Conservation (phyloP, 805 yeast genomes). For the Teunomyces gatunensis region DNA sequence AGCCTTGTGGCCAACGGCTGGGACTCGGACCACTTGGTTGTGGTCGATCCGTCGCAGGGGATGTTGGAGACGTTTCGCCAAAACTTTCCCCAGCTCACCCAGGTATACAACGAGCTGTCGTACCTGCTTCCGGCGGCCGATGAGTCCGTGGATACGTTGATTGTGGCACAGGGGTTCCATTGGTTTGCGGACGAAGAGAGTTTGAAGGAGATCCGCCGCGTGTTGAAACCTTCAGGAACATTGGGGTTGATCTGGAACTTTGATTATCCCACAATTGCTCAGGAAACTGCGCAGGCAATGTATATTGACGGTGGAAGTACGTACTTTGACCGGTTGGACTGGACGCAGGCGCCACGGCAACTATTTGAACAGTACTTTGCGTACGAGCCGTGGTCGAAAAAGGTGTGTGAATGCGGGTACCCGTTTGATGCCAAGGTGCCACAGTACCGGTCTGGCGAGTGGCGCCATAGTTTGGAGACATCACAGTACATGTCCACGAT, state of each 20-base stretch:
- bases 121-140: constrained; percentile 47
- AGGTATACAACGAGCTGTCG: constrained; percentile 37
- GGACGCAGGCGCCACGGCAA: background rate
- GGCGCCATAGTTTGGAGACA: constrained; percentile 42
- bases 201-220: constrained; percentile 48
- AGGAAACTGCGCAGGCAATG: background rate
- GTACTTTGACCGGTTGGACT: constrained; percentile 4
- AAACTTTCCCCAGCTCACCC: constrained; percentile 45
- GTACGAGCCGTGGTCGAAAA: constrained; percentile 35
- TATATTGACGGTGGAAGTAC: constrained; percentile 7
- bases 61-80: constrained; percentile 48
- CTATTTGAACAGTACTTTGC: constrained; percentile 15
- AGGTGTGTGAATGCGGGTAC: constrained; percentile 33
- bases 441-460: constrained; percentile 49
- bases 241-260: constrained; percentile 62
- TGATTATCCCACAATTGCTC: constrained; percentile 28
- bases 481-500: constrained; percentile 11
- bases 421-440: constrained; percentile 47
- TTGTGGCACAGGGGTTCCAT: constrained; percentile 63
- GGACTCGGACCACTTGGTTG: constrained; percentile 30
- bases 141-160: constrained; percentile 45
- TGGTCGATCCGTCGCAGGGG: constrained; percentile 57
- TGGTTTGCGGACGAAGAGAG: constrained; percentile 59
- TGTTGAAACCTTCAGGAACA: constrained; percentile 46
- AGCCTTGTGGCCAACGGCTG: constrained; percentile 41